Base-by-base conservation (phyloP, 1,284 basidiomycete species). In the Sparassis latifolia region DNA sequence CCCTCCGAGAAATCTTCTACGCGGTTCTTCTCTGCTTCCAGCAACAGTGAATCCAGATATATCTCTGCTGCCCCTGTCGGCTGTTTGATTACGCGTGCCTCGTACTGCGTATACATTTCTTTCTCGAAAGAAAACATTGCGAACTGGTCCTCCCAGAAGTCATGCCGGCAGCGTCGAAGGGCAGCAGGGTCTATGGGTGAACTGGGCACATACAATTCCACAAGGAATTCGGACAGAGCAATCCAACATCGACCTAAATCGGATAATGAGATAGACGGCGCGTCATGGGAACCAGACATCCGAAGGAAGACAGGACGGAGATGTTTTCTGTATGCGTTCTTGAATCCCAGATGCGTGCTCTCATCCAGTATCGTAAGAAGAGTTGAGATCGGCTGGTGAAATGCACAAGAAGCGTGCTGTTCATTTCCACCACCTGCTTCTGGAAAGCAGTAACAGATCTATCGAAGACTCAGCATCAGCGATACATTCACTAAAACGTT, bases 111-210 rank as follows among this genome's bases (percentile, higher is more conserved):
- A 55, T 92, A 84, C 2, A 90, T 73, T 0, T 62, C 54, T 4
- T 89, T 66, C 60, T 90, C 82, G 4, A 70, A 69, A 0, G 65
- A 57, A 0, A 90, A 61, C n/a, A 73, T 63, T 0, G 66, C 60
- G 12, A 74, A 64, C 48, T 82, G 74, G n/a, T 71, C 62, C n/a
- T 64, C 59, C 58, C 78, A 72, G 43, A 86, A 80, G 38, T 75
- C 69, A 4, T 67, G 67, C 0, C 76, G 72, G 37, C 79, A 80
- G 43, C 75, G 76, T 47, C 84, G 77, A 33, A 87, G 77, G 20
- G 84, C 83, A 10, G 87, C 82, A 6, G 96, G 96, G 65, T 99
- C 97, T 48, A 98, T 71, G 1, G 95, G 92, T 3, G 85, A 72
- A 62, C 92, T 81, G 0, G 97, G 94, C 44, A 98, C 76, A 63